These are phyloP conservation scores for Colletotrichum liriopes DNA, from an alignment of 2,329 filamentous ascomycete genomes.

Conservation along the genomic window DNA sequence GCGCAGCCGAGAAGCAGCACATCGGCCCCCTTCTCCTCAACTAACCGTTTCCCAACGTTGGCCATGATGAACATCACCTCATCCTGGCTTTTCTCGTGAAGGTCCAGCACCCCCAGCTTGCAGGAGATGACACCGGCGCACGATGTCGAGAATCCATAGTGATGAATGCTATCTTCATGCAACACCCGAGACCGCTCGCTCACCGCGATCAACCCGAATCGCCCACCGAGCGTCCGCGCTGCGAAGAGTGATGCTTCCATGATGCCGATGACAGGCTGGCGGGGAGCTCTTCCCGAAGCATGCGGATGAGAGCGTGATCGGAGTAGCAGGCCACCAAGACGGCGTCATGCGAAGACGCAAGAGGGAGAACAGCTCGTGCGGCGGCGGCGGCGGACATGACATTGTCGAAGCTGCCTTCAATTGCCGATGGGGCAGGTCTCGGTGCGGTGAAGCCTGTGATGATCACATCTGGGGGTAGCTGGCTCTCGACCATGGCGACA, in stretches of 20 bases:
- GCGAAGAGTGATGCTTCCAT: constrained; percentile 76
- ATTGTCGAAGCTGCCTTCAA: constrained; percentile 72
- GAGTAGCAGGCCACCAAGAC: constrained; percentile 37
- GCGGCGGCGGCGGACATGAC: constrained; percentile 67
- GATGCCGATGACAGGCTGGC: constrained; percentile 79
- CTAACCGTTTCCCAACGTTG: constrained; percentile 25
- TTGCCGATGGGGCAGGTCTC: constrained; percentile 49
- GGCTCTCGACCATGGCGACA: constrained; percentile 61
- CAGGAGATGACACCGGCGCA: constrained; percentile 33
- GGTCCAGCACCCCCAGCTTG: constrained; percentile 29
- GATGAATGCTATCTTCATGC: constrained; percentile 41
- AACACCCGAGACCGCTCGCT: constrained; percentile 29
- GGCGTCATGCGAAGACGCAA: constrained; percentile 56
- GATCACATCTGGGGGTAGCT: constrained; percentile 56
- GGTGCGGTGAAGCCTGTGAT: constrained; percentile 40
- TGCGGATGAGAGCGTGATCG: constrained; percentile 35
- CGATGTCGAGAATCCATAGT: constrained; percentile 32
- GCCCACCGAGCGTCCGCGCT: constrained; percentile 28
- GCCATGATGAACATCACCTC: constrained; percentile 37
- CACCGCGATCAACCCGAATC: constrained; percentile 31
- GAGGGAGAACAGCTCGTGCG: constrained; percentile 51
- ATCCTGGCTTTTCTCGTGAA: constrained; percentile 38
- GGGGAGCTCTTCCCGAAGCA: constrained; percentile 35
- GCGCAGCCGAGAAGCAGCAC: constrained; percentile 33
- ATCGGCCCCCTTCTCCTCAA: constrained; percentile 30